phyloP scores from a whole-genome alignment of 2,329 filamentous ascomycete species.

The Pleomassaria siparia region DNA sequence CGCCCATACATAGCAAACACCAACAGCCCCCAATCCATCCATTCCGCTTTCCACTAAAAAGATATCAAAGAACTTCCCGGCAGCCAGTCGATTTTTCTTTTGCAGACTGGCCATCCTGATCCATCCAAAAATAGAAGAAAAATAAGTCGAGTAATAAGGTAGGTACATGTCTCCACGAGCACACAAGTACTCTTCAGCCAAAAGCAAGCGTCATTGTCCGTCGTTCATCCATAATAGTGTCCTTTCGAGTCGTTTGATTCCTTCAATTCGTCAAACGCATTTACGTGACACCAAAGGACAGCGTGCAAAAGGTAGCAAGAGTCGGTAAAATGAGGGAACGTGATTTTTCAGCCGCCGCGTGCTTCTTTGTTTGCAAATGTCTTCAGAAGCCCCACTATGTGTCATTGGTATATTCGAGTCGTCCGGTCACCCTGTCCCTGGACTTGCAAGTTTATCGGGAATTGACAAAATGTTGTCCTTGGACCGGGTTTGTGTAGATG shows the following conservation, averaged over 20 bases:
- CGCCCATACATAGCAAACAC: constrained; percentile 23
- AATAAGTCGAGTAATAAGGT: constrained; percentile 20
- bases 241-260: constrained; percentile 30
- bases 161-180: constrained; percentile 21
- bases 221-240: constrained; percentile 4
- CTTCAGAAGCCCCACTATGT: constrained; percentile 20
- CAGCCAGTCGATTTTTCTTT: constrained; percentile 9
- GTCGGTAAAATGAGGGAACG: constrained; percentile 15
- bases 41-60: background rate
- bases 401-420: constrained; percentile 15
- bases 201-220: constrained; percentile 30
- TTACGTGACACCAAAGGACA: background rate
- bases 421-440: constrained; percentile 20
- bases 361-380: constrained; percentile 15
- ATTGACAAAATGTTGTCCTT: constrained; percentile 11
- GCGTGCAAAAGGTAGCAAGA: constrained; percentile 2
- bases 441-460: constrained; percentile 4
- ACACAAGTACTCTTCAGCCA: constrained; percentile 18
- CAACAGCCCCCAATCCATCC: constrained; percentile 6
- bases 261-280: constrained; percentile 29
- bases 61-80: constrained; percentile 6
- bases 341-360: constrained; percentile 15
- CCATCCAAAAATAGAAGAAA: constrained; percentile 27
- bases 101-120: constrained; percentile 13
- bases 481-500: constrained; percentile 1